phyloP scores from a whole-genome alignment of 2,329 filamentous ascomycete species.

The Sporothrix globosa region DNA sequence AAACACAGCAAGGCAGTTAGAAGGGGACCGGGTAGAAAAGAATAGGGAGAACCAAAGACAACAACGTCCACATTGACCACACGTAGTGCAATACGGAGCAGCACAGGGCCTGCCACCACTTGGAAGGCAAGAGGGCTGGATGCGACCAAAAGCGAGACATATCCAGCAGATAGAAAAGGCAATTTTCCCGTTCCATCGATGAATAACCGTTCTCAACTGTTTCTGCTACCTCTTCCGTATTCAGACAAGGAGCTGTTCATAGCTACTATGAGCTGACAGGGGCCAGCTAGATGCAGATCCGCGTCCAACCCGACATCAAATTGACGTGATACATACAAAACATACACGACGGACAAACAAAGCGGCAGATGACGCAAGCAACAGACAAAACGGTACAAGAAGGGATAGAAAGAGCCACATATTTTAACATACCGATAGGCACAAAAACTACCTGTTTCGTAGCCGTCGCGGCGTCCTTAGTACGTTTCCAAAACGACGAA shows the following conservation, averaged over 20 bases:
- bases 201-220: not conserved
- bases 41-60: not conserved
- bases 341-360: not conserved
- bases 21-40: not conserved
- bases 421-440: slow-evolving; percentile 36
- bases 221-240: not conserved
- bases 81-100: slow-evolving; percentile 11
- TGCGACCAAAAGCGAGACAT: not conserved
- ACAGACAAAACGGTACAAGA: not conserved
- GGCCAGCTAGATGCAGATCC: not conserved
- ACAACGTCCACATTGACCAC: not conserved
- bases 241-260: not conserved
- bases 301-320: not conserved
- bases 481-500: slow-evolving; percentile 52
- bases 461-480: slow-evolving; percentile 45
- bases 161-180: not conserved
- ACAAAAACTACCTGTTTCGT: slow-evolving; percentile 46
- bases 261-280: not conserved
- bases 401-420: slow-evolving; percentile 28
- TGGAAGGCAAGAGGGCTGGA: not conserved
- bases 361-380: not conserved
- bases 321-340: not conserved
- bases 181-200: not conserved
- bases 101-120: not conserved
- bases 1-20: not conserved